Evolutionary conservation across 257 asterid genomes (phyloP), one percentile per base, ranked within the genome.

Genomic region (Anisodus tanguticus): DNA sequence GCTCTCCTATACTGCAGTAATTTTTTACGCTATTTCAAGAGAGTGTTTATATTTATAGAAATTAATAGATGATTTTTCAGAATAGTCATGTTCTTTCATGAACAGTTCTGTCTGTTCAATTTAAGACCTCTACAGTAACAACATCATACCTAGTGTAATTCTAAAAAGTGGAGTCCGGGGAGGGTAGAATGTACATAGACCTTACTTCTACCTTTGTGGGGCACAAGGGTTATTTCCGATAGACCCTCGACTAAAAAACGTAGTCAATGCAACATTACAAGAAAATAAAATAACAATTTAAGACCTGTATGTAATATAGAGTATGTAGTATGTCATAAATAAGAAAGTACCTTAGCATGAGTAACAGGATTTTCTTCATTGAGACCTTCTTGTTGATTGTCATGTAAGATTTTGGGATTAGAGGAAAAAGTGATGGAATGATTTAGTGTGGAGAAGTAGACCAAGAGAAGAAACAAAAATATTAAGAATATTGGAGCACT

Each of bases 381-480:
- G 39, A 62, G 53, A 13, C 9, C 3, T 64, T 4, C 45, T 31
- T 37, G 84, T 1, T 71, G 58, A 71, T n/a, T 71, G 4, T 43
- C 17, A 58, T 58, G 64, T 58, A 58, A 58, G 26, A 58, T 62
- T n/a, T 22, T 72, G 9, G 54, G 37, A 47, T 72, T 13, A n/a
- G 39, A 55, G 12, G 64, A 80, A 26, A 72, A 54, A 17, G n/a
- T 53, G n/a, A 83, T 54, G 45, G 69, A 26, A 35, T 19, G 12
- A 37, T 51, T 82, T 37, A 76, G 22, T 57, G 79, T 19, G 45
- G 71, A 85, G 63, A 74, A 39, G 81, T 60, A 82, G 53, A 82
- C 4, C 11, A 82, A 10, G 67, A 72, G 54, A 26, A 85, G 80
- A 53, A 82, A 16, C 26, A 74, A 8, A 51, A 57, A 22, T 59